phyloP scores from a whole-genome alignment of 2,329 filamentous ascomycete species.

The Lachnellula hyalina region DNA sequence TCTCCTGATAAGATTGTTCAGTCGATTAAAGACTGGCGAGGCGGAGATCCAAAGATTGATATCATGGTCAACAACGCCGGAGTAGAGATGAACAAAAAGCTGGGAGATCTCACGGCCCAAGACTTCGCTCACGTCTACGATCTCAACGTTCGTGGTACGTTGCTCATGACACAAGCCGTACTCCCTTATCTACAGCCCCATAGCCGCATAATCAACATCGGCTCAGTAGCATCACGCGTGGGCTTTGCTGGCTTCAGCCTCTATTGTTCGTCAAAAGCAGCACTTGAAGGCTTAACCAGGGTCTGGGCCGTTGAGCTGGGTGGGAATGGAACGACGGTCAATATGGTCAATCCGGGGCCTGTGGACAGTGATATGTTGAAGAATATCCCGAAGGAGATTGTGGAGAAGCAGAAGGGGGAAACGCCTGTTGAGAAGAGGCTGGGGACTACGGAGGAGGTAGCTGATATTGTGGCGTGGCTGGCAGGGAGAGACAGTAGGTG shows the following conservation, averaged over 20 bases:
- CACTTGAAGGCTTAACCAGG: conserved; percentile 16
- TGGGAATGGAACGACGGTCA: conserved; percentile 16
- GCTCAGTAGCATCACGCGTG: conserved; percentile 4
- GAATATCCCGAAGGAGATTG: conserved; percentile 14
- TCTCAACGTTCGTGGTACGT: conserved; percentile 56
- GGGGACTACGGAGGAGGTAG: conserved; percentile 41
- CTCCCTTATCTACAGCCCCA: conserved; percentile 8
- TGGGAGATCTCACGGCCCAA: conserved; percentile 40
- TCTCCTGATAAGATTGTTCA: conserved; percentile 54
- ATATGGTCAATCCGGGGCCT: conserved; percentile 15
- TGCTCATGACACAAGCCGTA: conserved; percentile 14
- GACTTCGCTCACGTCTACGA: conserved; percentile 68
- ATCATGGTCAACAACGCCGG: conserved; percentile 85
- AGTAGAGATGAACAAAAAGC: conserved; percentile 10
- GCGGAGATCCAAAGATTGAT: conserved; percentile 49
- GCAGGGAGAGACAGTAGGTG: conserved; percentile 41
- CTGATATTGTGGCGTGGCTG: conserved; percentile 41
- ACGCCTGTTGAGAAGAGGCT: conserved; percentile 24
- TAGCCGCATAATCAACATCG: conserved; percentile 17
- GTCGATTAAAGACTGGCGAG: conserved; percentile 37
- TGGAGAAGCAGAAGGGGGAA: conserved; percentile 13
- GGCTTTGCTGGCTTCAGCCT: conserved; percentile 9
- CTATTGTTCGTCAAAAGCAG: conserved; percentile 14
- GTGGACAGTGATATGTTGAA: conserved; percentile 25
- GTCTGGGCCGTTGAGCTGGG: conserved; percentile 18